Evolutionary conservation across 305 asterid species (phyloP), one percentile per base, ranked within the genome.

Genomic region (Rubia occidens): DNA sequence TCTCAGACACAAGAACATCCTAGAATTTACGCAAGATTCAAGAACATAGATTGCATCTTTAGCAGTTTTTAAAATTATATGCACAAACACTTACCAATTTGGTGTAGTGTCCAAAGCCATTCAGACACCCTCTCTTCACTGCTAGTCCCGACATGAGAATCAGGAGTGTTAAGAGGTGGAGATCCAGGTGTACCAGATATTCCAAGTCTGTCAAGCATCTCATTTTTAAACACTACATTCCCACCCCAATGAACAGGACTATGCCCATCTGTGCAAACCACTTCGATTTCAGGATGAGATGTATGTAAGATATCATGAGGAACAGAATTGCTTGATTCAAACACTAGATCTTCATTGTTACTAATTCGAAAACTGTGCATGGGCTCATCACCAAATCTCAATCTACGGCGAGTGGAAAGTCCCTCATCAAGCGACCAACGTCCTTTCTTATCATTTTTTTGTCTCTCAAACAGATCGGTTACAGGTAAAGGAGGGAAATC

Each of bases 81-180:
- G 66, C 66, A 51, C 17, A 54, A 72, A 60, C 40, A 15, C 47
- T 75, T 81, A 89, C 98, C 97, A 80, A 93, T 93, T 74, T 87
- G 89, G 77, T 93, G 98, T 76, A 93, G 83, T 63, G 97, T 90
- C 98, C 98, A 93, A 70, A 90, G 98, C 98, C 98, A 93, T 78
- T 93, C 96, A 42, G 98, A 88, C 64, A 86, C 95, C 82, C 85
- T 89, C 69, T 87, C 95, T 66, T 85, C 95, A 74, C 83, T 76
- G 42, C 79, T 71, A 78, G 76, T 75, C 80, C 80, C 89, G 69
- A 76, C 88, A 68, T 85, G 89, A 72, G 94, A 80, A 68, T 84
- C 63, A 66, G 79, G 76, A 49, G 71, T 78, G 82, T 74, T 74
- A n/a, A 71, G 68, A 68, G 77, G 67, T 58, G 91, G 79, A 67